Evolutionary conservation across 169 alveolate species (phyloP).

Genomic region (Babesia bovis): DNA sequence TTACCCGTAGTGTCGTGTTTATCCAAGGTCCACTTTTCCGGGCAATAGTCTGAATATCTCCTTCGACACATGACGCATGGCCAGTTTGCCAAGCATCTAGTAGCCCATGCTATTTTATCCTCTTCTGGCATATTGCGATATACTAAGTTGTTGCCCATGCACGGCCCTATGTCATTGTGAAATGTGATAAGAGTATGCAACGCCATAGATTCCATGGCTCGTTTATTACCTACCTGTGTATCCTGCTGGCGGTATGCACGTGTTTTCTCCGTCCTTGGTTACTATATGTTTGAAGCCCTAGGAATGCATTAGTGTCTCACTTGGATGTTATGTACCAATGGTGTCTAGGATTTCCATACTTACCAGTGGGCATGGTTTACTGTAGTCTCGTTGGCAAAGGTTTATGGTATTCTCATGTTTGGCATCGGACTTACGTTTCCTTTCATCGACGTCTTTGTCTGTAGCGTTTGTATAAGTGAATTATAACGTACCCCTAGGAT

Average conservation of each 20-base stretch:
- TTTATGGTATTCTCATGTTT: constrained; percentile 63
- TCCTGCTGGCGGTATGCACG: constrained; percentile 36
- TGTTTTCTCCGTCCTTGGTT: constrained; percentile 24
- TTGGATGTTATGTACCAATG: too few relatives aligned
- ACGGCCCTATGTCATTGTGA: constrained; percentile 66
- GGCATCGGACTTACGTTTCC: constrained; percentile 19
- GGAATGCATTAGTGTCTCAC: too few relatives aligned
- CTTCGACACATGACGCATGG: constrained; percentile 75
- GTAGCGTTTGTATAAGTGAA: neutral
- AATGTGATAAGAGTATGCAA: constrained; percentile 40
- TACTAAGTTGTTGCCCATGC: constrained; percentile 71
- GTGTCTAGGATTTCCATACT: constrained; percentile 3
- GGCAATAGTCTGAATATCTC: constrained; percentile 70
- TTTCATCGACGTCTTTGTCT: constrained; percentile 12
- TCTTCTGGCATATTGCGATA: constrained; percentile 64
- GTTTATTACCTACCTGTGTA: constrained; percentile 44
- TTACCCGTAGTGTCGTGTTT: constrained; percentile 3
- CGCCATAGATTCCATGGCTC: neutral
- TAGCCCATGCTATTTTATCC: constrained; percentile 70
- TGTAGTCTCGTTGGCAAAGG: constrained; percentile 74
- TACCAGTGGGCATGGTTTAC: constrained; percentile 77
- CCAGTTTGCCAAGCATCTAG: constrained; percentile 74
- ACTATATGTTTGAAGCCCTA: constrained; percentile 41
- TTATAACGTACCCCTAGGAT: constrained; percentile 3
- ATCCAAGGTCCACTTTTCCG: constrained; percentile 55